Evolutionary conservation across 768 basidiomycete genomes (phyloP).

Genomic region (Auricularia cornea): DNA sequence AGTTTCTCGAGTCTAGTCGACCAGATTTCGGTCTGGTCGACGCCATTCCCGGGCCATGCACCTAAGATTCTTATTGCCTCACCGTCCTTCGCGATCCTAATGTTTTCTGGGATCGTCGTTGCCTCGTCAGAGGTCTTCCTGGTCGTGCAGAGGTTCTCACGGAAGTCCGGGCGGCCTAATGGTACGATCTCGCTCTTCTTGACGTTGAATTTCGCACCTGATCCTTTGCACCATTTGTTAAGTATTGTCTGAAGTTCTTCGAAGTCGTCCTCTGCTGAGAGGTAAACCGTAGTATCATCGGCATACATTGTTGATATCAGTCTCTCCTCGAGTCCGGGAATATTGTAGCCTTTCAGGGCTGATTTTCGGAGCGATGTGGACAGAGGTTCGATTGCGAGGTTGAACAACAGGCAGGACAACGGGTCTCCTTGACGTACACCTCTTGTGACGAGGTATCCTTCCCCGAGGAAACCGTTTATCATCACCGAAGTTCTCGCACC

Average conservation of each 20-base stretch:
- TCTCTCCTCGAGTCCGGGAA: neutral
- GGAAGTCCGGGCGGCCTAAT: conserved; percentile 5
- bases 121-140: neutral
- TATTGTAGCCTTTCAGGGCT: neutral
- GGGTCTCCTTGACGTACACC: conserved; percentile 8
- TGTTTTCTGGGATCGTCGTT: neutral
- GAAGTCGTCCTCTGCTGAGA: neutral
- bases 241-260: neutral
- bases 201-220: neutral
- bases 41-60: conserved; percentile 9
- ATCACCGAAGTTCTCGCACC: neutral
- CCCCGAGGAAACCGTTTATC: neutral
- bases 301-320: neutral
- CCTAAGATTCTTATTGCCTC: conserved; percentile 23
- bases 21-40: neutral
- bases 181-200: too few species aligned
- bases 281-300: neutral
- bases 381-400: conserved; percentile 12
- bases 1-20: conserved; percentile 4
- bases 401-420: conserved; percentile 11
- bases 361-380: neutral
- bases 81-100: neutral
- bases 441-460: neutral
- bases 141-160: neutral
- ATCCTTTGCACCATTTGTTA: neutral